Percentiles rank a stretch among this genome's conserved stretches.
phyloP scores from a whole-genome alignment of 2,329 filamentous ascomycete genomes.

The Huntiella bhutanensis region DNA sequence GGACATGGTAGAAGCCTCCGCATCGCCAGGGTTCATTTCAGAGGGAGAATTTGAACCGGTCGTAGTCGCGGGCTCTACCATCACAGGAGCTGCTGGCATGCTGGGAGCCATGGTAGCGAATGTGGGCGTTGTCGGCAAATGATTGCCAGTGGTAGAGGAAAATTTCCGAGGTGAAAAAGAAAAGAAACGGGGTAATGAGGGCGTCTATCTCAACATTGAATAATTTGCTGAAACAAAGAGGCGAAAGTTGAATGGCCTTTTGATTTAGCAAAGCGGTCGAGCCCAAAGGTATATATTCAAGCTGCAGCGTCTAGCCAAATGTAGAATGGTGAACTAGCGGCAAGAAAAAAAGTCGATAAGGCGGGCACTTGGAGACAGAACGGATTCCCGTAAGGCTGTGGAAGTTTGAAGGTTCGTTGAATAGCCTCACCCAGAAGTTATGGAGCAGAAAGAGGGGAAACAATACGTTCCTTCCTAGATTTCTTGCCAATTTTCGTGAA shows the following conservation, averaged over 20 bases:
- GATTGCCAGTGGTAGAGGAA: background rate
- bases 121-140: background rate
- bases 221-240: background rate
- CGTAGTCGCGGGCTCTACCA: background rate
- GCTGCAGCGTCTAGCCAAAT: too few relatives aligned
- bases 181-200: too few relatives aligned
- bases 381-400: too few relatives aligned
- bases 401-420: too few relatives aligned
- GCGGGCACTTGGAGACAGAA: too few relatives aligned
- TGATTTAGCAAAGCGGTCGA: background rate
- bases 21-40: background rate
- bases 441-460: too few relatives aligned
- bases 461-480: too few relatives aligned
- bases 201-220: background rate
- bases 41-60: background rate
- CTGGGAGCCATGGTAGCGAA: constrained; percentile 5
- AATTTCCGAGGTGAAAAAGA: background rate
- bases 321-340: too few relatives aligned
- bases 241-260: background rate
- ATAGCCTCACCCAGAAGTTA: too few relatives aligned
- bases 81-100: constrained; percentile 2
- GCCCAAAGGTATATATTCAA: too few relatives aligned
- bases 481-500: too few relatives aligned
- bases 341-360: too few relatives aligned
- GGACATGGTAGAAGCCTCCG: constrained; percentile 24